These are phyloP conservation scores for Durusdinium trenchii DNA, from an alignment of 73 alveolate species.

Conservation along the genomic window DNA sequence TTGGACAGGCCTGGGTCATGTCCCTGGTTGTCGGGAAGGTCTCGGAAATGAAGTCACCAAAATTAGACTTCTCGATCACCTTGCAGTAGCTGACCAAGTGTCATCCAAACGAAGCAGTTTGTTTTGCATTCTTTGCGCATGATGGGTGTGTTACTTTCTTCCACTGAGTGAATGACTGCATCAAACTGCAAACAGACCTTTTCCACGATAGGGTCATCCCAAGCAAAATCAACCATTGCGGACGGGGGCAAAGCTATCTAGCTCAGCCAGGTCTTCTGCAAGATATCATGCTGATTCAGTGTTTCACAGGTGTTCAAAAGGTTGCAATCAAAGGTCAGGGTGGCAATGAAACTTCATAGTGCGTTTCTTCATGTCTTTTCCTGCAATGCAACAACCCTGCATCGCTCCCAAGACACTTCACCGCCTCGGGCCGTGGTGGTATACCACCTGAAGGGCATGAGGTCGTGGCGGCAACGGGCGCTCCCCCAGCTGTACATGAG, in stretches of 20 bases:
- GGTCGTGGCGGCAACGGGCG: conserved; percentile 1
- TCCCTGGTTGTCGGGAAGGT: neutral
- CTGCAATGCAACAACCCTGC: neutral
- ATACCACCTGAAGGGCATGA: neutral
- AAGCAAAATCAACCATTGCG: neutral
- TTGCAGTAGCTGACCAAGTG: neutral
- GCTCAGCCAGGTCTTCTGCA: too few relatives aligned
- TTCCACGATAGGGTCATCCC: neutral
- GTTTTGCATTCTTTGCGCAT: too few relatives aligned
- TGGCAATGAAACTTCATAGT: neutral
- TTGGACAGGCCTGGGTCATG: neutral
- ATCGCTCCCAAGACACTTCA: neutral
- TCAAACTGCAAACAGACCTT: neutral
- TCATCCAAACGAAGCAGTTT: neutral
- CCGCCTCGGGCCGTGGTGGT: neutral
- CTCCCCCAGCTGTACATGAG: conserved; percentile 31
- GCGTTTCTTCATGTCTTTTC: too few relatives aligned
- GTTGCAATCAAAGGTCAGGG: neutral
- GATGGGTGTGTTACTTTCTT: too few relatives aligned
- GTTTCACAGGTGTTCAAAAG: neutral
- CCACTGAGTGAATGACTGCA: neutral
- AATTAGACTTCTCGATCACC: neutral
- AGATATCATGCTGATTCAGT: neutral
- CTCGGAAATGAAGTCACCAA: neutral
- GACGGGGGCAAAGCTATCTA: too few relatives aligned